Evolutionary conservation across 139 green algal genomes (phyloP), one percentile per base, ranked within the genome.

Genomic region (Coelastrella sp.): DNA sequence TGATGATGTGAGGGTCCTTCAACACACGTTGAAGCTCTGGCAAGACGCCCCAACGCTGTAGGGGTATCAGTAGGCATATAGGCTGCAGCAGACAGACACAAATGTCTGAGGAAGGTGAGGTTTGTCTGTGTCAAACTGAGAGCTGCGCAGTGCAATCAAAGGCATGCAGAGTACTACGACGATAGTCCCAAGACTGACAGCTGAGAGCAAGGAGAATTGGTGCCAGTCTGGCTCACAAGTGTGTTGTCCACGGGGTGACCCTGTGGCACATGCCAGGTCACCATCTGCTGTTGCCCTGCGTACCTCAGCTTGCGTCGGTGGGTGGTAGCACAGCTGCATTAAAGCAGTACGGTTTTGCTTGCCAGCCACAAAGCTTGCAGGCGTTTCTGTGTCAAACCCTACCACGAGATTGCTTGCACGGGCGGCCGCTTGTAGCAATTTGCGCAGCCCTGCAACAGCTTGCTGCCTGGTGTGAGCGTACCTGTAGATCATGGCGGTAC

Each of bases 291-390:
- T 68, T 68, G n/a, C 20, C 23, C 5, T 66, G 23, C 56, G 68
- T 5, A 68, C 80, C 58, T 14, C 0, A 5, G 54, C 23, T 59
- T 73, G 59, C 19, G 17, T 60, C 5, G 80, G 58, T 11, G 47
- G 14, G 22, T 88, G 83, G 54, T 80, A 88, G 83, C 83, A 88
- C 54, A 88, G 20, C 54, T 88, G 83, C 83, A 88, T 19, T 3
- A 88, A 54, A 22, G 83, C 74, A 7, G 83, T 80, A 0, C 20
- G 17, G 2, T 75, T 68, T 17, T 81, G 5, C 3, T 5, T 0
- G 32, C 13, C 47, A 8, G 66, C 47, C 74, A 7, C 19, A 13
- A 8, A 80, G 68, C 14, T 76, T 32, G 17, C 83, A 17, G 83
- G 58, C 11, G 83, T 80, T 54, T 88, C 83, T 16, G 83, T 80